These are phyloP conservation scores for Ilyonectria robusta DNA, from an alignment of 2,329 filamentous ascomycete genomes.

Conservation along the genomic window DNA sequence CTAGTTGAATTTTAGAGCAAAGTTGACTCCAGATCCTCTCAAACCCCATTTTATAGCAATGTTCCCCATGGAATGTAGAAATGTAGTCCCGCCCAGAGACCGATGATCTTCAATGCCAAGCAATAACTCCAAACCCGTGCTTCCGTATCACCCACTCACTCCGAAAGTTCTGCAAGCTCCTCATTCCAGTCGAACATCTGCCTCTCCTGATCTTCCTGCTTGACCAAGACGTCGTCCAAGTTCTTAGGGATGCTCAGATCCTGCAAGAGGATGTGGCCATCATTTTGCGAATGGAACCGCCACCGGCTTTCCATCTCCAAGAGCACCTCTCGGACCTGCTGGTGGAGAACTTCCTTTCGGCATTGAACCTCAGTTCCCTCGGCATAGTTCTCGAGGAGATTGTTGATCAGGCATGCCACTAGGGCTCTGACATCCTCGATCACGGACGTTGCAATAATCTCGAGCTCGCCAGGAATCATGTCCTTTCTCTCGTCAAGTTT, in stretches of 20 bases:
- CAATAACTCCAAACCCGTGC: neutral
- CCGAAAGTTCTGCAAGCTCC: neutral
- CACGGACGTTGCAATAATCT: neutral
- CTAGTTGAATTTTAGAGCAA: neutral
- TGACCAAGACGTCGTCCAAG: neutral
- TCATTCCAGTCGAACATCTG: neutral
- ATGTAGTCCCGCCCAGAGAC: neutral
- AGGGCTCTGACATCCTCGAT: constrained; percentile 2
- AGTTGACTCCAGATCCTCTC: neutral
- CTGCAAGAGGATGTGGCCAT: neutral
- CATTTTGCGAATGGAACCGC: neutral
- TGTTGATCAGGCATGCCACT: constrained; percentile 9
- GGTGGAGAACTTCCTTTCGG: constrained; percentile 3
- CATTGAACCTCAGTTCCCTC: neutral
- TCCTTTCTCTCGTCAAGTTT: neutral
- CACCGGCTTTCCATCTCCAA: constrained; percentile 9
- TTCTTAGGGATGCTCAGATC: constrained; percentile 14
- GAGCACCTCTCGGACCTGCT: neutral
- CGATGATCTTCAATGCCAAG: neutral
- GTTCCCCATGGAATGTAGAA: neutral
- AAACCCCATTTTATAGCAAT: neutral
- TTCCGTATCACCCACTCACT: neutral
- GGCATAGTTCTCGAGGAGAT: constrained; percentile 10
- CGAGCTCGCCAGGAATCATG: constrained; percentile 7
- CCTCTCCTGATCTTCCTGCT: neutral